Base-by-base conservation (phyloP, 1,139 yeast species). In the Geotrichum candidum region DNA sequence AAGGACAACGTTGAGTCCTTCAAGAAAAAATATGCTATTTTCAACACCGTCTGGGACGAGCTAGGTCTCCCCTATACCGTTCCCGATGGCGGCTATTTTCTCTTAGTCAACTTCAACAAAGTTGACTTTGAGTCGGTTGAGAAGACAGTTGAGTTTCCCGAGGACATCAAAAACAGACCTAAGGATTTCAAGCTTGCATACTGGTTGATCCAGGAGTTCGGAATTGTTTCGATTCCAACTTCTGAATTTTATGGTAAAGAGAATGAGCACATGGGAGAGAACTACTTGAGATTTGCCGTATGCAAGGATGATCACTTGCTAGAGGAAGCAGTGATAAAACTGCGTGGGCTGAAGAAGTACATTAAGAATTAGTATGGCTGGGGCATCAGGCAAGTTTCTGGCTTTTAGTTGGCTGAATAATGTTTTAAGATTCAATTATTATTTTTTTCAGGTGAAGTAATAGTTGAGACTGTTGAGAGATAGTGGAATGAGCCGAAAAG, bases 181-280 rank as follows among this genome's bases (percentile, higher is more conserved):
- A 84, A 84, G 67, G 99, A 94, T 77, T 94, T 91, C 79, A 84
- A 85, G 71, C 80, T 88, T 67, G 95, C 97, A 0, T 90, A 90
- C 76, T 94, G 98, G 98, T 80, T 94, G 65, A 90, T 91, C 70
- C 86, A 85, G 72, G 96, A 92, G 72, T 76, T 94, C 62, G 99
- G 99, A 3, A 96, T 94, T 55, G 98, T 95, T 27, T 88, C 96
- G 4, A 92, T 94, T 67, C 99, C 99, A 11, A 98, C 98, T 38
- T 88, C 96, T 7, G 99, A 92, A 74, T 94, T 94, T 72, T 85
- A 90, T 71, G 82, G 84, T 54, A 81, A 83, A 56, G 86, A 88
- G 73, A 83, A 84, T 64, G 92, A 89, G 41, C 81, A 83, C 63
- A 84, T 86, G 18, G 91, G 94, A 60, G 96, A 91, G 72, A 87